A percentile compares a stretch with the other conserved stretches of the same genome.
Evolutionary conservation across 164 flowering plant genomes (phyloP).

Genomic region (Pachysandra terminalis): DNA sequence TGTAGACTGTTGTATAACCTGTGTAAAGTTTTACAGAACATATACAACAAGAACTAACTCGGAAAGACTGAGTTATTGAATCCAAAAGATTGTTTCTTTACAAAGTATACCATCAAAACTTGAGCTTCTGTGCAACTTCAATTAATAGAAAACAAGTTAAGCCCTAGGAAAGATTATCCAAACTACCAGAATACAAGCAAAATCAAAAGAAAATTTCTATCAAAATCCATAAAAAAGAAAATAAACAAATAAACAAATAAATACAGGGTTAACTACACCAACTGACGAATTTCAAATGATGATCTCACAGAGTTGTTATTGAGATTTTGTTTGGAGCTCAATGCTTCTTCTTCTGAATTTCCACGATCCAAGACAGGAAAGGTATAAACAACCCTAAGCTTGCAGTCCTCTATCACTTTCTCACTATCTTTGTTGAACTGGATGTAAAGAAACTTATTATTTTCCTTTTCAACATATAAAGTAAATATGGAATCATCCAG

Average conservation of each 20-base stretch:
- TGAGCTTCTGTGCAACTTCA: slow-evolving; percentile 17
- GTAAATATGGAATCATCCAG: slow-evolving; percentile 1
- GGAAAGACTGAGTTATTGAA: too few relatives aligned
- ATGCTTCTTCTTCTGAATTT: slow-evolving; percentile 34
- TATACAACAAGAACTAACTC: too few relatives aligned
- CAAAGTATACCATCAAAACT: slow-evolving; percentile 16
- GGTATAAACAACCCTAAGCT: slow-evolving; percentile 67
- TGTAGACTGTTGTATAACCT: too few relatives aligned
- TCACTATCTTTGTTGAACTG: slow-evolving; percentile 80
- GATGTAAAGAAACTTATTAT: slow-evolving; percentile 4
- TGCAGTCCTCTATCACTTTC: slow-evolving; percentile 61
- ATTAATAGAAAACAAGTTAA: not conserved
- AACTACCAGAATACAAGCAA: not conserved
- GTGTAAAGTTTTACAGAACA: too few relatives aligned
- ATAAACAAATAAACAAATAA: not conserved
- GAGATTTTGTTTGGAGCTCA: slow-evolving; percentile 23
- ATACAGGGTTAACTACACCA: not conserved
- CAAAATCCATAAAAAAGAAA: too few relatives aligned
- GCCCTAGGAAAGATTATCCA: not conserved
- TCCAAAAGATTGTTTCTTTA: too few relatives aligned
- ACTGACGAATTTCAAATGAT: not conserved
- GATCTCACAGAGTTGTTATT: slow-evolving; percentile 43
- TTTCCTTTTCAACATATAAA: not conserved
- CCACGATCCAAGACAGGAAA: slow-evolving; percentile 30
- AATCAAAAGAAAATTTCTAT: not conserved